phyloP scores from a whole-genome alignment of 2,329 filamentous ascomycete species.

The Pseudogymnoascus sp. region DNA sequence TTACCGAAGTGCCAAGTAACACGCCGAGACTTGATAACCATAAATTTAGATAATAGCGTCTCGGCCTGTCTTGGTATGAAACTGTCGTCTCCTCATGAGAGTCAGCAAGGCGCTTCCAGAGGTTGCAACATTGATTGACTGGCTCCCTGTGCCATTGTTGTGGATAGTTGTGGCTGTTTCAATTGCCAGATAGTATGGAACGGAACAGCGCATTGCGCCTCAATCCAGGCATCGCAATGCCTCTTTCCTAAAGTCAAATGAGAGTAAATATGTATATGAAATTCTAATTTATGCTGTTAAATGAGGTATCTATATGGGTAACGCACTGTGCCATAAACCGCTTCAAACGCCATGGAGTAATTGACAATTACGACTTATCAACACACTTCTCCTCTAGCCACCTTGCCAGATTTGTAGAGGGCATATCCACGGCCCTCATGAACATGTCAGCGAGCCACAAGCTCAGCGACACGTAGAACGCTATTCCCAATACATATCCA shows the following conservation, averaged over 20 bases:
- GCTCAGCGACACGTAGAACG: background rate
- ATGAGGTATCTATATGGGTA: slow-evolving; percentile 1
- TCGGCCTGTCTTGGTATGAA: background rate
- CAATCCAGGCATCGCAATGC: background rate
- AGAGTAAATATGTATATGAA: background rate
- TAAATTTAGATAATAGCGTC: slow-evolving; percentile 1
- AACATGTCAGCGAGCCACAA: slow-evolving; percentile 6
- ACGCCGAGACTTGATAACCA: background rate
- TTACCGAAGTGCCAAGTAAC: background rate
- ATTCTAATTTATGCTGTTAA: background rate
- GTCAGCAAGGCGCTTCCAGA: background rate
- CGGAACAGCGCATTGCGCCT: background rate
- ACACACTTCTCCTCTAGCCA: slow-evolving; percentile 7
- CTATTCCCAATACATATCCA: background rate
- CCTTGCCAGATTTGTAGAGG: background rate
- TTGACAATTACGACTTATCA: background rate
- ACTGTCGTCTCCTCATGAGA: background rate
- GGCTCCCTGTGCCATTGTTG: background rate
- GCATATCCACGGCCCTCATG: slow-evolving; percentile 5
- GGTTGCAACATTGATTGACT: background rate
- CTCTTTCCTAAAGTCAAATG: background rate
- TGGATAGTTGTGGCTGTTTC: background rate
- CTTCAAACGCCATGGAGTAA: background rate
- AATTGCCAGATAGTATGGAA: background rate
- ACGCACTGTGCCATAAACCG: background rate